phyloP scores from a whole-genome alignment of 2,329 filamentous ascomycete species.

The Escovopsis sp. region DNA sequence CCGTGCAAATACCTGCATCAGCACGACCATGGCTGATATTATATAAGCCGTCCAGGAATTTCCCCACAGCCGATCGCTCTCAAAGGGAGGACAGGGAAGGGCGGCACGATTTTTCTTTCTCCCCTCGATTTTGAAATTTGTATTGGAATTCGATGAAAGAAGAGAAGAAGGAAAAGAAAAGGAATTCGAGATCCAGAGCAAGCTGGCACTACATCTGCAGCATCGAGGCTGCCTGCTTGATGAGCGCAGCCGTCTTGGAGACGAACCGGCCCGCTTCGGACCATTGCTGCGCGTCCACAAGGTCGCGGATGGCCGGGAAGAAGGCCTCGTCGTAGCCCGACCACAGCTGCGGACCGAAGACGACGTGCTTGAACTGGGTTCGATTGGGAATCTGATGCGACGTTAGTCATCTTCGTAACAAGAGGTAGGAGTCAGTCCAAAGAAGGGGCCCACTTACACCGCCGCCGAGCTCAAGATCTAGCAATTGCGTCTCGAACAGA shows the following conservation, averaged over 20 bases:
- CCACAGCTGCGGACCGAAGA: constrained; percentile 76
- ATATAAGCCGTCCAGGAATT: no score
- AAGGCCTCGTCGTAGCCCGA: constrained; percentile 26
- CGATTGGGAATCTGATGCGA: constrained; percentile 56
- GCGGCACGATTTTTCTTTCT: no score
- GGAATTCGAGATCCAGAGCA: no score
- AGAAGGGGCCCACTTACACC: constrained; percentile 60
- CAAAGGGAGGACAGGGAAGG: no score
- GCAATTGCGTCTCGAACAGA: constrained; percentile 65
- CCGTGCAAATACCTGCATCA: no score
- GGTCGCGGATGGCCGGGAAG: constrained; percentile 67
- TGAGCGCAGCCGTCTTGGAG: constrained; percentile 53
- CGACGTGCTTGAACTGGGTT: constrained; percentile 84
- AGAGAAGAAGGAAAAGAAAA: not conserved
- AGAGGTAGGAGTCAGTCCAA: constrained; percentile 1
- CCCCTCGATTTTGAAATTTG: no score
- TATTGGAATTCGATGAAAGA: no score
- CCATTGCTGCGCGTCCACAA: constrained; percentile 60
- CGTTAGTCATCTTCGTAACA: constrained; percentile 5
- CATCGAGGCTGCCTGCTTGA: constrained; percentile 42
- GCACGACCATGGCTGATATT: no score
- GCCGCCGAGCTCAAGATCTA: constrained; percentile 58
- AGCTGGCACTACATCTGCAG: constrained; percentile 13
- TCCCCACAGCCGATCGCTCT: no score
- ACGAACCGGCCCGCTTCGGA: constrained; percentile 50